Percentiles rank a stretch among this genome's conserved stretches.
Conservation (phyloP, 768 basidiomycete genomes). For the Saitozyma podzolica region DNA sequence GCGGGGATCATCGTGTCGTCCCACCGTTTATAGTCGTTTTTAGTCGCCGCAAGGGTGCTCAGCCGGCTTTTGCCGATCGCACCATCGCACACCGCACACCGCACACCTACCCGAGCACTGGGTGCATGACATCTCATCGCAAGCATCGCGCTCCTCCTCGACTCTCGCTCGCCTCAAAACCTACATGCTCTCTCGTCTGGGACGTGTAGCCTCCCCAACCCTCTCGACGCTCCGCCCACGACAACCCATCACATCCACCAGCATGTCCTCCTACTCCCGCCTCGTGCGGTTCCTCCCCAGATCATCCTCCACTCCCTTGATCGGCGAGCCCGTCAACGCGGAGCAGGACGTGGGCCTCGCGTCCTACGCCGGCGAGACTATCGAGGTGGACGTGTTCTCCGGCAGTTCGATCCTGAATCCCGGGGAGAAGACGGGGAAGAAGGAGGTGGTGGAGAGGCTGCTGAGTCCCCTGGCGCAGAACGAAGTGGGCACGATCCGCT, state of each 20-base stretch:
- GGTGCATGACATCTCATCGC: too few relatives aligned
- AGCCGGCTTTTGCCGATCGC: too few relatives aligned
- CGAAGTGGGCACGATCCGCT: constrained; percentile 52
- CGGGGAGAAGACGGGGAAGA: constrained; percentile 40
- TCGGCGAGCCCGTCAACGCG: constrained; percentile 47
- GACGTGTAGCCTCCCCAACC: too few relatives aligned
- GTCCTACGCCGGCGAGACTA: constrained; percentile 27
- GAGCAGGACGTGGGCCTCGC: constrained; percentile 51
- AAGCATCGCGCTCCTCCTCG: too few relatives aligned
- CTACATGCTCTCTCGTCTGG: too few relatives aligned
- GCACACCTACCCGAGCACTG: too few relatives aligned
- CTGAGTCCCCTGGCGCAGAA: constrained; percentile 40
- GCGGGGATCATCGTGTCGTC: too few relatives aligned
- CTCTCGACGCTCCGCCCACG: too few relatives aligned
- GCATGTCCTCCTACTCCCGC: constrained; percentile 19
- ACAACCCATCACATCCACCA: background rate
- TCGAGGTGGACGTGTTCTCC: constrained; percentile 46
- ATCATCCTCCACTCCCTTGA: constrained; percentile 19
- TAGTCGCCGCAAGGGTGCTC: too few relatives aligned
- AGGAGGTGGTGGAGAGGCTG: constrained; percentile 34
- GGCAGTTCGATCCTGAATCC: constrained; percentile 41
- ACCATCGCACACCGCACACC: too few relatives aligned
- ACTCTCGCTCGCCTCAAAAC: too few relatives aligned
- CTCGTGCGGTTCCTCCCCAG: constrained; percentile 46
- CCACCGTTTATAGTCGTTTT: too few relatives aligned